Percentiles rank a stretch among this genome's conserved stretches.
phyloP scores from a whole-genome alignment of 805 yeast genomes.

The Sugiyamaella mastotermitis region DNA sequence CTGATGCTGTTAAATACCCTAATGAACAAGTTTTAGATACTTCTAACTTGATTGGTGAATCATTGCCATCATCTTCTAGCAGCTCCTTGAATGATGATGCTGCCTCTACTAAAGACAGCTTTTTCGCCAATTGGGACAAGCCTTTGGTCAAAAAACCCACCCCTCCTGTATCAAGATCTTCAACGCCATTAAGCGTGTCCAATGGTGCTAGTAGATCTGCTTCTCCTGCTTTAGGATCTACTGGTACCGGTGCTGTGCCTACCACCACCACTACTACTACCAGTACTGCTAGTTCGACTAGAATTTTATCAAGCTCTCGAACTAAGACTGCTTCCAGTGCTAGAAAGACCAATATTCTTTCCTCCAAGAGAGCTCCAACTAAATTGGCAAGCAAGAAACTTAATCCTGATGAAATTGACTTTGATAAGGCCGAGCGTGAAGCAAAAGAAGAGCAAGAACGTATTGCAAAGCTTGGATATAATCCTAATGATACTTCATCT shows the following conservation, averaged over 20 bases:
- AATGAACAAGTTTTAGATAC: slow-evolving; percentile 61
- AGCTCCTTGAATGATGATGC: slow-evolving; percentile 15
- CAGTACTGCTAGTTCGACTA: slow-evolving; percentile 17
- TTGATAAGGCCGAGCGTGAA: slow-evolving; percentile 64
- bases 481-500: slow-evolving; percentile 30
- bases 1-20: slow-evolving; percentile 69
- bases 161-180: slow-evolving; percentile 37
- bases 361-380: slow-evolving; percentile 23
- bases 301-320: slow-evolving; percentile 8
- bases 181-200: slow-evolving; percentile 25
- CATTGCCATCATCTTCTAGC: slow-evolving; percentile 17
- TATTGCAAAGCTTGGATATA: slow-evolving; percentile 38
- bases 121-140: slow-evolving; percentile 87
- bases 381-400: slow-evolving; percentile 29
- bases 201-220: slow-evolving; percentile 13
- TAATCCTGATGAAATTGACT: slow-evolving; percentile 46
- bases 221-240: slow-evolving; percentile 15
- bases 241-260: slow-evolving; percentile 13
- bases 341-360: slow-evolving; percentile 24
- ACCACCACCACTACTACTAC: slow-evolving; percentile 10
- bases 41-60: slow-evolving; percentile 25
- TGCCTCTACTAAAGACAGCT: slow-evolving; percentile 55
- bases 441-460: slow-evolving; percentile 81
- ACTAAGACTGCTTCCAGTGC: slow-evolving; percentile 10
- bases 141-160: slow-evolving; percentile 43